A percentile compares a stretch with the other conserved stretches of the same genome.
phyloP scores from a whole-genome alignment of 768 basidiomycete species.

The Russula dissimulans region DNA sequence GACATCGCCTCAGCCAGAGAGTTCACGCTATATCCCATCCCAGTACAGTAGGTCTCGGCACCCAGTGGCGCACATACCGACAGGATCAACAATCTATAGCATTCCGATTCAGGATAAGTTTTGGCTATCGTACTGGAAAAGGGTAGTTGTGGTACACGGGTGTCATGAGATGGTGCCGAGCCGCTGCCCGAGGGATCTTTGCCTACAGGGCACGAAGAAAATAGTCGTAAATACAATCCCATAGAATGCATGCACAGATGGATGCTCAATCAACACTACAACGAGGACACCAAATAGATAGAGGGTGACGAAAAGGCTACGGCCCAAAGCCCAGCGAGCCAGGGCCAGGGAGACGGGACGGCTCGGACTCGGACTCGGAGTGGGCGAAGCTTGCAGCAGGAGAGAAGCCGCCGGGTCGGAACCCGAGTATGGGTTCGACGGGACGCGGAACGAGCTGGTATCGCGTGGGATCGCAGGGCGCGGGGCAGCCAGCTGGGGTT shows the following conservation, averaged over 20 bases:
- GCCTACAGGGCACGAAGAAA: not conserved
- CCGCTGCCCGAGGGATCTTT: no score
- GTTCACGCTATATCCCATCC: no score
- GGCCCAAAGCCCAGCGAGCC: not conserved
- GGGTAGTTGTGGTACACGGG: no score
- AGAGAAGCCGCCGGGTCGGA: not conserved
- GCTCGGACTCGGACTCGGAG: not conserved
- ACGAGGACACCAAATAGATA: not conserved
- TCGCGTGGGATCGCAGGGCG: slow-evolving; percentile 5
- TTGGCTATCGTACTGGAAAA: no score
- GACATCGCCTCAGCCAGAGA: no score
- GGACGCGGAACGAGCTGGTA: slow-evolving; percentile 11
- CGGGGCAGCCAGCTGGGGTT: not conserved
- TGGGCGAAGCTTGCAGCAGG: not conserved
- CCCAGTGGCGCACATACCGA: no score
- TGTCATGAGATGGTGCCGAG: no score
- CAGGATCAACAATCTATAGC: no score
- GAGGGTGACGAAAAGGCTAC: not conserved
- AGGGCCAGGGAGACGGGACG: not conserved
- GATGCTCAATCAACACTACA: no score
- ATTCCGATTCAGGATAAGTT: no score
- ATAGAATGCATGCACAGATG: no score
- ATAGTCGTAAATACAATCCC: not conserved
- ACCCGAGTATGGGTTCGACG: slow-evolving; percentile 5
- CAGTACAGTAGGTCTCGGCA: no score